A percentile compares a stretch with the other conserved stretches of the same genome.
Evolutionary conservation across 192 early-diverging fungal species (phyloP).

Genomic region (Chytriomyces sp.): DNA sequence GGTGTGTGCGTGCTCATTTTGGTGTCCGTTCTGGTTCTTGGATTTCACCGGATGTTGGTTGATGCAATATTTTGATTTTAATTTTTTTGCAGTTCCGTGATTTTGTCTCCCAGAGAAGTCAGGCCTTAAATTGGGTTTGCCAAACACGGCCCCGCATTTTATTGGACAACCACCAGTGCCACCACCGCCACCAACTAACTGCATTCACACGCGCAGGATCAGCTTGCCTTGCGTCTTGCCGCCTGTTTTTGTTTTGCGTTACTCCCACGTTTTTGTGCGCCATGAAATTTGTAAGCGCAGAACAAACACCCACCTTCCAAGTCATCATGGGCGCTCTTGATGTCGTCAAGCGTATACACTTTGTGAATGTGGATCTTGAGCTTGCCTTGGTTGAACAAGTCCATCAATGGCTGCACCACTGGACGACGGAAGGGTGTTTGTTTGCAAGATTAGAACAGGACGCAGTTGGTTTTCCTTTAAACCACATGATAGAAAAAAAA

Average conservation of each 20-base stretch:
- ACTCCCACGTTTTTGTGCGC: background rate
- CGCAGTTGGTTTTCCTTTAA: background rate
- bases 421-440: background rate
- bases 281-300: background rate
- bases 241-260: background rate
- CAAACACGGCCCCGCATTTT: too few relatives aligned
- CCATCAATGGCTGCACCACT: constrained; percentile 62
- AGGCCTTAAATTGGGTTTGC: too few relatives aligned
- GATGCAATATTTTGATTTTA: too few relatives aligned
- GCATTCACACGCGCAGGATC: constrained; percentile 17
- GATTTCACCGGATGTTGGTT: too few relatives aligned
- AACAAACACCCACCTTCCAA: constrained; percentile 54
- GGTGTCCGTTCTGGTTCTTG: too few relatives aligned
- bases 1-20: too few relatives aligned
- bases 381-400: constrained; percentile 60
- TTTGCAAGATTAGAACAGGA: too few relatives aligned
- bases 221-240: constrained; percentile 44
- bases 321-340: constrained; percentile 76
- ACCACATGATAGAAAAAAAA: constrained; percentile 6
- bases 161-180: too few relatives aligned
- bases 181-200: too few relatives aligned
- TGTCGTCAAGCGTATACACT: constrained; percentile 76
- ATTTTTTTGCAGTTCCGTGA: too few relatives aligned
- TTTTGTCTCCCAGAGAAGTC: too few relatives aligned
- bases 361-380: constrained; percentile 76